Percentiles rank a stretch among this genome's conserved stretches.
Conservation (phyloP, 176 grass and related monocot genomes). For the Hordeum marinum region DNA sequence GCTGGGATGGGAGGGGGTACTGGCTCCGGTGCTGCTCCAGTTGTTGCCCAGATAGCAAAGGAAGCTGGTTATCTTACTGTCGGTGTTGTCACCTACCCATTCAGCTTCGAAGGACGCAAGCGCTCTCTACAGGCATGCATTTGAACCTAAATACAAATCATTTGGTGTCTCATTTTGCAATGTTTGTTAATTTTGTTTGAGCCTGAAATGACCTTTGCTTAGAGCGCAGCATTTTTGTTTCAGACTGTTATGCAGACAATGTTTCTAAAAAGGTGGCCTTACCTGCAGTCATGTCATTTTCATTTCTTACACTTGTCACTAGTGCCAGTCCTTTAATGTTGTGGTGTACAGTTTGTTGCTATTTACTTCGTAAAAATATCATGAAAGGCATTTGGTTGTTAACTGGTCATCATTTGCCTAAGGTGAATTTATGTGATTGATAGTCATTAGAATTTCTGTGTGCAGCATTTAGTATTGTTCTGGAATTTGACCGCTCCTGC, state of each 20-base stretch:
- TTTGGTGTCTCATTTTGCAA: neutral
- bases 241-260: neutral
- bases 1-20: slow-evolving; percentile 96
- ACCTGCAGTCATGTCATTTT: neutral
- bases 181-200: neutral
- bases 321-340: neutral
- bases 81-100: slow-evolving; percentile 94
- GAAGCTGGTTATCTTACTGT: slow-evolving; percentile 97
- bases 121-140: slow-evolving; percentile 87
- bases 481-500: neutral
- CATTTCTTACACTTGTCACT: neutral
- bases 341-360: neutral
- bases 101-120: slow-evolving; percentile 92
- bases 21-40: slow-evolving; percentile 93
- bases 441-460: neutral
- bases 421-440: neutral
- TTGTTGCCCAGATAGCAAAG: slow-evolving; percentile 97
- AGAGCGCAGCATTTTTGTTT: neutral
- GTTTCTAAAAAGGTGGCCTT: neutral
- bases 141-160: neutral
- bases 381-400: neutral
- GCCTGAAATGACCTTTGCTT: neutral
- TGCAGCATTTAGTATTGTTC: neutral
- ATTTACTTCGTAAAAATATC: neutral
- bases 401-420: neutral